These are phyloP conservation scores for Evernia prunastri DNA, from an alignment of 495 filamentous ascomycete species.

Conservation along the genomic window DNA sequence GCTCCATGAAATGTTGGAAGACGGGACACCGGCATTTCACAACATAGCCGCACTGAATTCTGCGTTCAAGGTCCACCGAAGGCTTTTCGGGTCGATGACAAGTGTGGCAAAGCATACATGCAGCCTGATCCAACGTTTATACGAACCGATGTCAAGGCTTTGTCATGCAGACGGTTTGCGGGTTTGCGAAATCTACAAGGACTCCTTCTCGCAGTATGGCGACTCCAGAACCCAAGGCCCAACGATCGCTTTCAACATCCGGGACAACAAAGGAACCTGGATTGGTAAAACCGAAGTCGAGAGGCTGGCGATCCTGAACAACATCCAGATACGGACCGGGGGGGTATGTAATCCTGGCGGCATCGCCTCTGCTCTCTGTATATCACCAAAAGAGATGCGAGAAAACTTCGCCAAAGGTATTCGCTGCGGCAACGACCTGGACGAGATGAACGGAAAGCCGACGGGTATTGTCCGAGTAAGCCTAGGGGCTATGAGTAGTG, in stretches of 20 bases:
- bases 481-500: conserved; percentile 80
- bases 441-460: conserved; percentile 74
- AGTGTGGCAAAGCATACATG: conserved; percentile 66
- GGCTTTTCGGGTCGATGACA: conserved; percentile 63
- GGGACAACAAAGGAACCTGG: conserved; percentile 60
- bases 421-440: conserved; percentile 71
- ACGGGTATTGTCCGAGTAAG: conserved; percentile 80
- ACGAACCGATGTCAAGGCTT: conserved; percentile 52
- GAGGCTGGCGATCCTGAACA: conserved; percentile 68
- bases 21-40: conserved; percentile 86
- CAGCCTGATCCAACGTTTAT: conserved; percentile 54
- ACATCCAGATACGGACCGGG: conserved; percentile 77
- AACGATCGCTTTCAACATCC: conserved; percentile 77
- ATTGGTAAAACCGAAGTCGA: conserved; percentile 78
- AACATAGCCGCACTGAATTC: conserved; percentile 73
- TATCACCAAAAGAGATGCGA: conserved; percentile 72
- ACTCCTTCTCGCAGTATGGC: conserved; percentile 34
- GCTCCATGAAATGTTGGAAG: conserved; percentile 78
- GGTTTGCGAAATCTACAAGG: conserved; percentile 63
- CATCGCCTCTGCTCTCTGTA: conserved; percentile 58
- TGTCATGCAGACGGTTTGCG: conserved; percentile 59
- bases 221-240: conserved; percentile 57
- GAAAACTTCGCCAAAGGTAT: conserved; percentile 74
- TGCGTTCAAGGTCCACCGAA: conserved; percentile 62
- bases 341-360: conserved; percentile 90